Conservation (phyloP, 2,329 filamentous ascomycete species). For the Rhynchosporium secalis region DNA sequence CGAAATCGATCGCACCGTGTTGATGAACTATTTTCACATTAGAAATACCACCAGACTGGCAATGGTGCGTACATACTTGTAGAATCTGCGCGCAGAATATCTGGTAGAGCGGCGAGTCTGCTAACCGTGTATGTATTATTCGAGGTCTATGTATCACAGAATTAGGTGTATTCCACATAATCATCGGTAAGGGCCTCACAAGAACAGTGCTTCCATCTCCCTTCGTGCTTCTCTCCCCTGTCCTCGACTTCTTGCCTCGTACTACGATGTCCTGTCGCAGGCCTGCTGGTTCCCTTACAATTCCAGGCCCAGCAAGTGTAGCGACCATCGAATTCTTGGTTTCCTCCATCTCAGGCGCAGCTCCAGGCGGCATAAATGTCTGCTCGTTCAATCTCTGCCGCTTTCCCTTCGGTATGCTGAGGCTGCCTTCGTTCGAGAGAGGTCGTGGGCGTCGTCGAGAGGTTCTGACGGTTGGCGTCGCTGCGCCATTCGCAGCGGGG, state of each 20-base stretch:
- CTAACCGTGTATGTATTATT: constrained; percentile 84
- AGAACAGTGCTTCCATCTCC: constrained; percentile 67
- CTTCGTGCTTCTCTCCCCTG: constrained; percentile 66
- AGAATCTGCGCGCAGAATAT: constrained; percentile 67
- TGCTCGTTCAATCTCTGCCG: constrained; percentile 60
- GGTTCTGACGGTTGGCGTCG: constrained; percentile 58
- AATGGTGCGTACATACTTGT: constrained; percentile 54
- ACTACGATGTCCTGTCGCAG: constrained; percentile 53
- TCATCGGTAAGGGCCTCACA: constrained; percentile 48
- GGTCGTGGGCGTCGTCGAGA: constrained; percentile 60
- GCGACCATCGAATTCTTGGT: constrained; percentile 52
- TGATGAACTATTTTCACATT: constrained; percentile 53
- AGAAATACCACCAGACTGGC: constrained; percentile 23
- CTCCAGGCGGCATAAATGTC: constrained; percentile 52
- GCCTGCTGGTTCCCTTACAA: constrained; percentile 30
- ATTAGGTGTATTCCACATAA: constrained; percentile 11
- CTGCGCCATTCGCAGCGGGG: constrained; percentile 51
- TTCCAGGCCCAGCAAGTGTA: constrained; percentile 43
- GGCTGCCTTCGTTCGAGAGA: constrained; percentile 45
- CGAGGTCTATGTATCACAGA: constrained; percentile 59
- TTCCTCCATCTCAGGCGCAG: constrained; percentile 54
- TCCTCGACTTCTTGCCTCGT: constrained; percentile 62
- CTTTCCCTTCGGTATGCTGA: constrained; percentile 62
- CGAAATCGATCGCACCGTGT: constrained; percentile 65
- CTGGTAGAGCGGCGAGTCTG: constrained; percentile 79